phyloP scores from a whole-genome alignment of 2,329 filamentous ascomycete species.

The Penicillium sp. region DNA sequence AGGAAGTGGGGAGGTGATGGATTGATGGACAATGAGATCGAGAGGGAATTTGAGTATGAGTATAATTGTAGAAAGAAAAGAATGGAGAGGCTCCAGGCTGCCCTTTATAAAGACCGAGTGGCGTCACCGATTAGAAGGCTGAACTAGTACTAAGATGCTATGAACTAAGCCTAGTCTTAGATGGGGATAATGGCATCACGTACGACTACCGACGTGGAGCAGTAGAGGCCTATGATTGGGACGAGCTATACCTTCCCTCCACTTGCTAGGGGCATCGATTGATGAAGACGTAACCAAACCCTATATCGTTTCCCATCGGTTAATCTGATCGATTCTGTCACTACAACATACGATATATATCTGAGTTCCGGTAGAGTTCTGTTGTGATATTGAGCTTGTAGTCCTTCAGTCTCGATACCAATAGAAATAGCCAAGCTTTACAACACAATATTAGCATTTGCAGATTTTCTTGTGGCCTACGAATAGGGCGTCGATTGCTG shows the following conservation, averaged over 20 bases:
- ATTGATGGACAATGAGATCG: background rate
- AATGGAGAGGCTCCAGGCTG: background rate
- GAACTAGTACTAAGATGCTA: background rate
- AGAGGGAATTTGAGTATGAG: background rate
- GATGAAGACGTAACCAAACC: background rate
- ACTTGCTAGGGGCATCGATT: background rate
- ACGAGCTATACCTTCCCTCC: background rate
- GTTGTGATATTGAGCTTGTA: background rate
- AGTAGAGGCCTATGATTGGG: background rate
- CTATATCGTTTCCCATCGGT: background rate
- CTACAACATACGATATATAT: background rate
- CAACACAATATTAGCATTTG: background rate
- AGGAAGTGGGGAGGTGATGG: background rate
- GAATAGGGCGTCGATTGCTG: background rate
- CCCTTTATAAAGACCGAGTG: background rate
- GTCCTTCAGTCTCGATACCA: background rate
- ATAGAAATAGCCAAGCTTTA: background rate
- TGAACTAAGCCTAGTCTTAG: background rate
- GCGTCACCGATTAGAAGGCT: background rate
- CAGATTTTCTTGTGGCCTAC: background rate
- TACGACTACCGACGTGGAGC: slow-evolving; percentile 1
- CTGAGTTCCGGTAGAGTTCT: background rate
- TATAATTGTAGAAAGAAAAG: background rate
- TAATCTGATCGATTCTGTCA: background rate
- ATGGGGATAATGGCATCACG: background rate